Evolutionary conservation across 805 yeast genomes (phyloP), one percentile per base, ranked within the genome.

Genomic region (Torulaspora delbrueckii): DNA sequence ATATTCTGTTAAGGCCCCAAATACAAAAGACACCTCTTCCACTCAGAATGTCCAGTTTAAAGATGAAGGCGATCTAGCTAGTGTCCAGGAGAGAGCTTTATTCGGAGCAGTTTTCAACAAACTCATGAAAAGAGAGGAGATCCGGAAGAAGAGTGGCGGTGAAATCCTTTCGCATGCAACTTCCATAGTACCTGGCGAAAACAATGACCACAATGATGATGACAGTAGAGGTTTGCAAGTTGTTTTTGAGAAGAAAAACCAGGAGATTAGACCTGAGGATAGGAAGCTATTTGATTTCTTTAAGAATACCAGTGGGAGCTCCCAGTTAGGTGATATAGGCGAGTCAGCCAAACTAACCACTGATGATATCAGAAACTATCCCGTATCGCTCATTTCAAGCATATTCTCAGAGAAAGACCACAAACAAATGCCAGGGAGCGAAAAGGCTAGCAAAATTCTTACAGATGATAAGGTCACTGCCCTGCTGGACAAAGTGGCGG

Each of bases 91-190:
- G 42, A 48, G 55, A 30, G 52, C 57, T 13, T 42, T 60, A 19
- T 60, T 60, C 42, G 58, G 57, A 9, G 54, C 54, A 43, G 53
- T 60, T 19, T 60, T 60, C 40, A 52, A 51, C 23, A 54, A 54
- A 19, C 51, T 60, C 36, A 55, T 54, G 52, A 51, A 53, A 37
- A 60, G 58, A 39, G 55, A 55, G 13, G 56, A 53, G 23, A 27
- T 42, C 13, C 49, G 52, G 33, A 50, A 50, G 36, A 42, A 37
- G 38, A 45, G 46, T 36, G 40, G 51, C 4, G 38, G 37, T 19
- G 50, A 50, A 9, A 34, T 54, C n/a, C 28, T 47, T 24, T 31
- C 40, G 13, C 41, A 45, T 13, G 40, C 53, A 6, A 24, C 42
- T 9, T 37, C 46, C 3, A 37, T 34, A 13, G 26, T 26, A 26